Base-by-base conservation (phyloP, 768 basidiomycete species). In the Cyclocybe aegerita region DNA sequence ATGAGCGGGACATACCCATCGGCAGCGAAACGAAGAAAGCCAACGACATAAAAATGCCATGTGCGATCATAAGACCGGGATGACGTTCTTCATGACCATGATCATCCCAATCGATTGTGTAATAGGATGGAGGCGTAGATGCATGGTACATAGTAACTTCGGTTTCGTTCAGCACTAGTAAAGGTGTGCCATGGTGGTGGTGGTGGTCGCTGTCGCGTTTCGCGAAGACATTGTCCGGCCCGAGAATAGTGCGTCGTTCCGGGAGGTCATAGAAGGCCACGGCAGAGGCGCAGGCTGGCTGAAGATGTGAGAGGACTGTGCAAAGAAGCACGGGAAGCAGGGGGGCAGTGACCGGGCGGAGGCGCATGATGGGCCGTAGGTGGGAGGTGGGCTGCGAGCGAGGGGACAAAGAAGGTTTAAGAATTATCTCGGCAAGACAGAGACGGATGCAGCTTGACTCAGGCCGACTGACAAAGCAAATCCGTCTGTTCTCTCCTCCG, bases 1-100 rank as follows among this genome's bases (percentile, higher is more conserved):
- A 32, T 36, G 40, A 39, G 39, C 30, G 46, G 10, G 35, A 60
- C 58, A 65, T 82, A 94, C 93, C 84, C 39, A 85, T 75, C 15
- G 94, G 95, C 15, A 97, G 76, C 9, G 84, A 81, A 10, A 83
- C 78, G 60, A 97, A 93, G 69, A 92, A 96, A 11, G 92, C 93
- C 2, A 86, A 64, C 49, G 69, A 73, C 86, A 93, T 89, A 58
- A 82, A 79, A 4, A 85, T 48, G n/a, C 76, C 81, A 65, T 97
- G 95, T 3, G 83, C 63, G 37, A 78, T 70, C 74, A 95, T 90
- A 50, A 93, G 69, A 10, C 76, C 79, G n/a, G 85, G 83, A 64
- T 86, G 79, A 34, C 82, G 76, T 17, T 69, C 54, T 30, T 72
- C 67, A 15, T 67, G 67, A 7, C 60, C 78, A 6, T 63, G 65